Conservation (phyloP, 768 basidiomycete species). For the Tulasnella calospora region DNA sequence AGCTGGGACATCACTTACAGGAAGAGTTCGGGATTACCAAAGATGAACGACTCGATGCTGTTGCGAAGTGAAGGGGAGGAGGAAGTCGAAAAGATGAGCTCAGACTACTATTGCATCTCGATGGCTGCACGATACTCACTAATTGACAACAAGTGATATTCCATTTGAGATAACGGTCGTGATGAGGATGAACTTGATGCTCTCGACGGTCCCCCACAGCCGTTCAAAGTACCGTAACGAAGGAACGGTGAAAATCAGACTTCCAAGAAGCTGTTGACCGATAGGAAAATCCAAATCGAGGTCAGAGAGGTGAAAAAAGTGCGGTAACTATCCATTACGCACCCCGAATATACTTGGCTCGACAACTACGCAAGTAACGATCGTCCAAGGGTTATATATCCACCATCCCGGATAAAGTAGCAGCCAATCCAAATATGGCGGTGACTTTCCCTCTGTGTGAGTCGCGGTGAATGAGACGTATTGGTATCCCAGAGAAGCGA, state of each 20-base stretch:
- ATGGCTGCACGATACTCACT: slow-evolving; percentile 33
- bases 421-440: slow-evolving; percentile 55
- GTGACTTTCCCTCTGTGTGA: slow-evolving; percentile 20
- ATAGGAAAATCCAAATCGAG: slow-evolving; percentile 59
- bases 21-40: slow-evolving; percentile 68
- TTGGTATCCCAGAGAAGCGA: slow-evolving; percentile 43
- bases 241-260: slow-evolving; percentile 61
- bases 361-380: slow-evolving; percentile 82
- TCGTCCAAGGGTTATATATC: slow-evolving; percentile 86
- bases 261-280: slow-evolving; percentile 39
- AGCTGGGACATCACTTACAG: slow-evolving; percentile 49
- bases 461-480: slow-evolving; percentile 46
- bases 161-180: slow-evolving; percentile 77
- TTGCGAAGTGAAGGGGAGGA: not conserved
- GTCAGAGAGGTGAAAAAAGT: not conserved
- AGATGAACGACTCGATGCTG: slow-evolving; percentile 64
- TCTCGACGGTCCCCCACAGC: slow-evolving; percentile 86
- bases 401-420: slow-evolving; percentile 76
- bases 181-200: slow-evolving; percentile 76
- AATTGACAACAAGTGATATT: slow-evolving; percentile 82
- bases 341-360: slow-evolving; percentile 84
- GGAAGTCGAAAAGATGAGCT: not conserved
- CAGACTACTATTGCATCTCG: not conserved
- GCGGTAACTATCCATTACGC: slow-evolving; percentile 33
- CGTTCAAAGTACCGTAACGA: slow-evolving; percentile 88